phyloP scores from a whole-genome alignment of 495 filamentous ascomycete species.

The Xylaria sp. region DNA sequence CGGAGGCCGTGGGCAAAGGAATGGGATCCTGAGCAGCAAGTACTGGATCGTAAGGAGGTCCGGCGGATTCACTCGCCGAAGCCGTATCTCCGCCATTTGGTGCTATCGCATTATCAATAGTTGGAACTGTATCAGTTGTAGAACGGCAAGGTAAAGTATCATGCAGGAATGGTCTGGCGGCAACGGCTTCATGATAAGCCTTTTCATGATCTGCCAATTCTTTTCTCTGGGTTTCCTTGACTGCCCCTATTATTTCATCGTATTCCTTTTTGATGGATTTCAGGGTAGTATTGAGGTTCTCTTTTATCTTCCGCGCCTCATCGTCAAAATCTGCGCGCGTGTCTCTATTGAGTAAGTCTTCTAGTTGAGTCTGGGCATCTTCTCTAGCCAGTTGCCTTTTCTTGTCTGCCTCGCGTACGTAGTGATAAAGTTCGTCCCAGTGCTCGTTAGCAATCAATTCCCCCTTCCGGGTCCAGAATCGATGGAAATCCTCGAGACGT shows the following conservation, averaged over 20 bases:
- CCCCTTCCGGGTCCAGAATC: neutral
- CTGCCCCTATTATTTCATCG: neutral
- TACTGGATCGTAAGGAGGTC: neutral
- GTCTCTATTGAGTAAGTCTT: neutral
- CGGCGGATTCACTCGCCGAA: neutral
- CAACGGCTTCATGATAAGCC: constrained; percentile 3
- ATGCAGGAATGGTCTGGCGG: constrained; percentile 13
- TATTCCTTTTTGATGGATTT: neutral
- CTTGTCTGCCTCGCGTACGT: neutral
- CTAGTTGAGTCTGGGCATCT: neutral
- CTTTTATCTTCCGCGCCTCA: neutral
- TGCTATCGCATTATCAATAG: no score
- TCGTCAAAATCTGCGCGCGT: neutral
- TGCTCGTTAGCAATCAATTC: constrained; percentile 1
- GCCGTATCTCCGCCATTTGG: neutral
- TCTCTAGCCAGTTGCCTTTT: constrained; percentile 2
- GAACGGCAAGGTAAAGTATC: neutral
- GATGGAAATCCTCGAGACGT: neutral
- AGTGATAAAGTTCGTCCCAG: constrained; percentile 6
- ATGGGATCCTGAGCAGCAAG: neutral
- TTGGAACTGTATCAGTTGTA: neutral
- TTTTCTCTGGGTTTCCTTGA: constrained; percentile 14
- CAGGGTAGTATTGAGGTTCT: neutral
- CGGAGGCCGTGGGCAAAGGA: neutral
- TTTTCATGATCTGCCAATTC: constrained; percentile 5